Conservation (phyloP, 495 filamentous ascomycete genomes). For the Penicillium samsonianum region DNA sequence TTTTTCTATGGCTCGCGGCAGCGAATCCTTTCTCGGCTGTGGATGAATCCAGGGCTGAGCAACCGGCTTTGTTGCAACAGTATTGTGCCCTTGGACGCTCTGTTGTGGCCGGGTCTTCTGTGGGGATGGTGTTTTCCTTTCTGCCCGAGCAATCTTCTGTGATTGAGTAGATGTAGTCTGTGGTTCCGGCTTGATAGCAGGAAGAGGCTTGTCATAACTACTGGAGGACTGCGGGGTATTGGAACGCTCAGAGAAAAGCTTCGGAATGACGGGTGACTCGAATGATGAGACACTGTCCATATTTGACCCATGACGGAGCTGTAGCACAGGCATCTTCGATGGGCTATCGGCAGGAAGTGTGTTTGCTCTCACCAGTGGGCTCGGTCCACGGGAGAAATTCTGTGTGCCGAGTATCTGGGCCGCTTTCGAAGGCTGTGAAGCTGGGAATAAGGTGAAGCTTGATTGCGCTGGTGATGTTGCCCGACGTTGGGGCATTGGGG, state of each 20-base stretch:
- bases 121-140: neutral
- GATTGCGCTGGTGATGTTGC: conserved; percentile 61
- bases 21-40: conserved; percentile 5
- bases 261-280: conserved; percentile 16
- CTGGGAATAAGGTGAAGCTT: conserved; percentile 65
- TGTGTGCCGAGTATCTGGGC: conserved; percentile 37
- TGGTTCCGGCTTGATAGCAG: conserved; percentile 22
- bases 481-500: conserved; percentile 42
- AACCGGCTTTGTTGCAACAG: neutral
- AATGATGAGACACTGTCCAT: conserved; percentile 19
- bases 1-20: neutral
- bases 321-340: conserved; percentile 4
- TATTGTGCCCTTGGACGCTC: neutral
- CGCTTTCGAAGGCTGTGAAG: conserved; percentile 44
- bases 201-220: conserved; percentile 27
- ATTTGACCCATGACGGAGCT: conserved; percentile 12
- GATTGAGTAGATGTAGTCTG: neutral
- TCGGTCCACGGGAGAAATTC: conserved; percentile 41
- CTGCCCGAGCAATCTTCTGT: neutral
- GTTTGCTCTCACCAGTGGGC: conserved; percentile 57
- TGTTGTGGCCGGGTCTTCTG: neutral
- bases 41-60: neutral
- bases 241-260: conserved; percentile 13
- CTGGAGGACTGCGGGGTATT: conserved; percentile 24
- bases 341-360: conserved; percentile 54